A percentile compares a stretch with the other conserved stretches of the same genome.
phyloP scores from a whole-genome alignment of 345 rosid species.

The Heritiera littoralis region DNA sequence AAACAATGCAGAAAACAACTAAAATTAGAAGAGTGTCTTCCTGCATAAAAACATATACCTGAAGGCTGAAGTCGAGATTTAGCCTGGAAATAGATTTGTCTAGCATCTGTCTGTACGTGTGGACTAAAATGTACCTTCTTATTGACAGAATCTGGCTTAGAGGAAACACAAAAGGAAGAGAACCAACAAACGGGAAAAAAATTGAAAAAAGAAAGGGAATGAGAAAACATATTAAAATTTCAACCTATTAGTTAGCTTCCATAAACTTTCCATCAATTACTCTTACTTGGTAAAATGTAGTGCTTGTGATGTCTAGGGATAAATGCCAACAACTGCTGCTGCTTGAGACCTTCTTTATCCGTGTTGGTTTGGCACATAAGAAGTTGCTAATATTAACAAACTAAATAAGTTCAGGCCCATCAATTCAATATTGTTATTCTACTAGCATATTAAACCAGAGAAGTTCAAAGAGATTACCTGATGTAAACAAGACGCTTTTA shows the following conservation, averaged over 20 bases:
- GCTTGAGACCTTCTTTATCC: constrained; percentile 80
- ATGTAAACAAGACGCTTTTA: constrained; percentile 66
- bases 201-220: not conserved
- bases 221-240: constrained; percentile 2
- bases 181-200: constrained; percentile 14
- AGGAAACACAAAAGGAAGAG: constrained; percentile 19
- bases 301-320: constrained; percentile 95
- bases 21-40: constrained; percentile 3
- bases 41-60: constrained; percentile 46
- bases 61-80: constrained; percentile 83
- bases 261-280: not conserved
- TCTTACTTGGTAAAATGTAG: constrained; percentile 88
- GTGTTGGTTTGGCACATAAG: constrained; percentile 75
- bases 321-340: constrained; percentile 81
- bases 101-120: constrained; percentile 59
- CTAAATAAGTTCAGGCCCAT: constrained; percentile 19
- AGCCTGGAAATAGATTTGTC: constrained; percentile 65
- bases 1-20: constrained; percentile 6
- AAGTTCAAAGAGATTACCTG: constrained; percentile 53
- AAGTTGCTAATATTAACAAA: constrained; percentile 56
- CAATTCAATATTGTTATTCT: constrained; percentile 12
- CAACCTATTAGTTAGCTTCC: not conserved
- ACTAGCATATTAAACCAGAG: not conserved
- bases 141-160: constrained; percentile 67
- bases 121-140: constrained; percentile 95